Conservation (phyloP, 2,329 filamentous ascomycete species). For the Fragosphaeria purpurea region DNA sequence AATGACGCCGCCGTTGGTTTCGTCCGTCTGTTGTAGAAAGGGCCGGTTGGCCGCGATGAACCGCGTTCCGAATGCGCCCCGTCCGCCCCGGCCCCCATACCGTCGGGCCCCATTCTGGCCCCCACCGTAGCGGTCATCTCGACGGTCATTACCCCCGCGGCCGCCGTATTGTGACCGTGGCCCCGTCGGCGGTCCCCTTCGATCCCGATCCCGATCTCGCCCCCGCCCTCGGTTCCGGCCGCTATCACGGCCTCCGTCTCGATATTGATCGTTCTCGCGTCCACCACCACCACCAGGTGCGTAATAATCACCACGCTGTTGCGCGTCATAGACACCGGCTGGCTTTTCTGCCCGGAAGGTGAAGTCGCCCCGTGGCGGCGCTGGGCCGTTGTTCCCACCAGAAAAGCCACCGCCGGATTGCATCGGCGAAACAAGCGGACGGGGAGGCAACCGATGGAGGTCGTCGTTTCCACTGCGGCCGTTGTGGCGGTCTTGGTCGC, state of each 20-base stretch:
- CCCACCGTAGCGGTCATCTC: slow-evolving; percentile 4
- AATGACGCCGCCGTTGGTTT: slow-evolving; percentile 26
- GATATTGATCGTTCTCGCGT: slow-evolving; percentile 4
- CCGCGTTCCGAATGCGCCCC: slow-evolving; percentile 14
- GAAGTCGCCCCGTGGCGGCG: slow-evolving; percentile 39
- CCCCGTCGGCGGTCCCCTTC: background rate
- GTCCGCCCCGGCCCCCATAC: background rate
- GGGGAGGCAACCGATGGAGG: background rate
- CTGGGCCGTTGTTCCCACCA: background rate
- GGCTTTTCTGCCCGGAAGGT: slow-evolving; percentile 46
- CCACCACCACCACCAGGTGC: slow-evolving; percentile 21
- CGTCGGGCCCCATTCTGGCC: slow-evolving; percentile 1
- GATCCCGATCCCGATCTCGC: background rate
- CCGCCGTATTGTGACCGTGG: slow-evolving; percentile 9
- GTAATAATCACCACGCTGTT: slow-evolving; percentile 40
- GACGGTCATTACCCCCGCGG: background rate
- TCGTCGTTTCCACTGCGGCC: background rate
- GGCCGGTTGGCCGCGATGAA: slow-evolving; percentile 38
- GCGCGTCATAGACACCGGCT: slow-evolving; percentile 35
- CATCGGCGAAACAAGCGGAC: background rate
- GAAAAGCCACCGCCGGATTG: background rate
- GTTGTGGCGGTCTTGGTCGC: background rate
- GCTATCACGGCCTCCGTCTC: slow-evolving; percentile 2
- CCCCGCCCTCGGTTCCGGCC: no score
- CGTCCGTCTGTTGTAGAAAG: slow-evolving; percentile 32